Percentiles rank a stretch among this genome's conserved stretches.
Evolutionary conservation across 192 early-diverging fungal genomes (phyloP).

Genomic region (Umbelopsis ramanniana): DNA sequence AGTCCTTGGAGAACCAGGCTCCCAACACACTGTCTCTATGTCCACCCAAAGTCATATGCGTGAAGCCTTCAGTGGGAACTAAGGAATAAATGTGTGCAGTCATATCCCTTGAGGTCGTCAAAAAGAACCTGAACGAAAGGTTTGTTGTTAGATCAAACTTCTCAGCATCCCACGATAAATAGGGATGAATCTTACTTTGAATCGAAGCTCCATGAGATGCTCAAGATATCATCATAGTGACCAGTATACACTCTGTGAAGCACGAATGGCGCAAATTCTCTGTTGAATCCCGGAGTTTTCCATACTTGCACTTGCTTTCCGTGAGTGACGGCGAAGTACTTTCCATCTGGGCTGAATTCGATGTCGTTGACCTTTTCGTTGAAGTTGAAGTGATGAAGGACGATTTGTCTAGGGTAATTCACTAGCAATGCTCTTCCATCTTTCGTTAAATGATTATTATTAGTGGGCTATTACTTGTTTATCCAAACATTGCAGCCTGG

Average conservation of each 20-base stretch:
- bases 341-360: conserved; percentile 92
- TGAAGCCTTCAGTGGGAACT: conserved; percentile 74
- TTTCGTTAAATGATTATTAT: conserved; percentile 27
- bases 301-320: conserved; percentile 89
- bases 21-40: conserved; percentile 86
- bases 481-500: neutral
- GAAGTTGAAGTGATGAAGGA: conserved; percentile 92
- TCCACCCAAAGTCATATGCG: conserved; percentile 76
- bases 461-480: neutral
- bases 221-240: conserved; percentile 84
- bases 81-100: conserved; percentile 74
- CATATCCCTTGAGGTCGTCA: conserved; percentile 80
- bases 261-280: conserved; percentile 93
- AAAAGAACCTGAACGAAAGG: conserved; percentile 44
- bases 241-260: conserved; percentile 80
- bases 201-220: conserved; percentile 86
- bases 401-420: conserved; percentile 82
- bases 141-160: neutral
- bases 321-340: conserved; percentile 84
- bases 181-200: conserved; percentile 58
- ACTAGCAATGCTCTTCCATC: conserved; percentile 88
- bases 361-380: conserved; percentile 80
- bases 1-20: conserved; percentile 77
- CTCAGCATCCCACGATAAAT: neutral
- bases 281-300: conserved; percentile 88